Conservation (phyloP, 192 early-diverging fungal species). For the Linnemannia schmuckeri region DNA sequence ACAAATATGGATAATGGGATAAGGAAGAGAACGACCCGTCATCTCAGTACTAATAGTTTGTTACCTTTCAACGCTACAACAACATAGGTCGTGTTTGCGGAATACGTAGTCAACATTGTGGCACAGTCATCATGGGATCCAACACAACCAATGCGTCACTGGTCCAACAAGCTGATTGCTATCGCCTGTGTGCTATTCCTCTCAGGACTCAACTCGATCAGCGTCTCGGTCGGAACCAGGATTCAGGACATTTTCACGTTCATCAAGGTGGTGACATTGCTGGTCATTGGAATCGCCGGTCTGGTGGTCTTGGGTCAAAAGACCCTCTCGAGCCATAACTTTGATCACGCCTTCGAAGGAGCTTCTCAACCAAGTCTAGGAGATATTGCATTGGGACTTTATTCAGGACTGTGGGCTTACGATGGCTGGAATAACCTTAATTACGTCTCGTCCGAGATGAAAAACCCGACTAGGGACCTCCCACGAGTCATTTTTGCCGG, state of each 20-base stretch:
- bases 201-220: conserved; percentile 75
- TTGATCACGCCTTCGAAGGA: conserved; percentile 70
- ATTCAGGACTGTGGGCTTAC: conserved; percentile 76
- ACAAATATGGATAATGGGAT: not conserved
- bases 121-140: conserved; percentile 66
- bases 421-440: conserved; percentile 82
- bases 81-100: conserved; percentile 72
- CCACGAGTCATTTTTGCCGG: conserved; percentile 85
- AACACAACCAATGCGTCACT: conserved; percentile 45
- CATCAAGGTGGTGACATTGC: conserved; percentile 77
- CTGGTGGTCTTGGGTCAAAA: conserved; percentile 74
- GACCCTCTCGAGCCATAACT: conserved; percentile 67
- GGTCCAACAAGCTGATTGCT: conserved; percentile 69
- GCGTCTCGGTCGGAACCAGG: conserved; percentile 72
- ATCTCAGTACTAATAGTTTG: not conserved
- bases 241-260: conserved; percentile 80
- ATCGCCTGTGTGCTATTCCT: conserved; percentile 70
- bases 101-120: conserved; percentile 81
- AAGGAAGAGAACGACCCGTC: not conserved
- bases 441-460: conserved; percentile 88
- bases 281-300: conserved; percentile 77
- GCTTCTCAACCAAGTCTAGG: conserved; percentile 66
- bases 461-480: conserved; percentile 82
- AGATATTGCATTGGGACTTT: conserved; percentile 81
- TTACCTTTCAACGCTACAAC: not conserved